Conservation (phyloP, 306 rosid species). For the Canavalia gladiata region DNA sequence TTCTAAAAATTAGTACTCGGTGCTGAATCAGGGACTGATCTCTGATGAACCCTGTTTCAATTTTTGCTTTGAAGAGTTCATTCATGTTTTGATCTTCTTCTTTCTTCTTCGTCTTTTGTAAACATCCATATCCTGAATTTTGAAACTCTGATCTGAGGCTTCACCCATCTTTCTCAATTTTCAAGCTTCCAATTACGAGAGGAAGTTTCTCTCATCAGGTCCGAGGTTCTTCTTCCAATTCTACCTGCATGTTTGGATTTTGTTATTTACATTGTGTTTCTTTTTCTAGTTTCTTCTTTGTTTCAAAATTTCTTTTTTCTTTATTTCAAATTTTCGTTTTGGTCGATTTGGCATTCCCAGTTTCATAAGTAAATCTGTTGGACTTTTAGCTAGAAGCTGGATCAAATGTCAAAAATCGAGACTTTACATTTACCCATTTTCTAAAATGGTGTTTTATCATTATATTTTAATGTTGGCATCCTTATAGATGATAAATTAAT, state of each 20-base stretch:
- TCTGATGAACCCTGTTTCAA: not conserved
- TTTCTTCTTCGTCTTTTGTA: not conserved
- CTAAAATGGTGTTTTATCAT: slow-evolving; percentile 50
- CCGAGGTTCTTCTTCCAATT: slow-evolving; percentile 17
- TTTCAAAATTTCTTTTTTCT: not conserved
- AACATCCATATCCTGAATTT: not conserved
- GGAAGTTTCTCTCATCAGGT: not conserved
- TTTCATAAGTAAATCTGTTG: not conserved
- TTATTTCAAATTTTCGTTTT: not conserved
- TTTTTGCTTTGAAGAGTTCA: not conserved
- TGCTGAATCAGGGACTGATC: not conserved
- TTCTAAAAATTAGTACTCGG: too few species aligned
- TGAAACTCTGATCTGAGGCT: slow-evolving; percentile 29
- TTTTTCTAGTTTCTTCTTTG: not conserved
- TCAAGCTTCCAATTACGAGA: not conserved
- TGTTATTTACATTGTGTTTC: slow-evolving; percentile 5
- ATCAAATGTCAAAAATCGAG: slow-evolving; percentile 21
- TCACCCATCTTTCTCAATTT: not conserved
- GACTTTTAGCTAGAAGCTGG: not conserved
- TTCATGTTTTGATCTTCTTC: not conserved
- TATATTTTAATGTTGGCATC: not conserved
- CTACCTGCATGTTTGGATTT: slow-evolving; percentile 1
- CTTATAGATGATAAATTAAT: not conserved
- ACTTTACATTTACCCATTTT: not conserved
- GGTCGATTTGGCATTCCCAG: not conserved